phyloP scores from a whole-genome alignment of 176 grass and related monocot genomes.

The Chloris gayana region DNA sequence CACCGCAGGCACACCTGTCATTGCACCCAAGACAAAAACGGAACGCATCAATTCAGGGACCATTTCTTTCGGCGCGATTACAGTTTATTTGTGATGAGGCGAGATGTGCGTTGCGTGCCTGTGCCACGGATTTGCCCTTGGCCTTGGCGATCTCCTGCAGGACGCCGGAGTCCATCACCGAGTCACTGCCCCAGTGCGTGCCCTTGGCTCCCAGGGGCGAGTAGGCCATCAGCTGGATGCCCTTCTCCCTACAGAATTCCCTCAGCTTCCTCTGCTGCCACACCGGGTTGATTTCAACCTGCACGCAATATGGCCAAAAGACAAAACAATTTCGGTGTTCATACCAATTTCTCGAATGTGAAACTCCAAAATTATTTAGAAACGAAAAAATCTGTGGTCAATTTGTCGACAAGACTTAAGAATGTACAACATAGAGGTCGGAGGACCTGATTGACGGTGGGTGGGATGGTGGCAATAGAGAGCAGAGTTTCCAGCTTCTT shows the following conservation, averaged over 20 bases:
- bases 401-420: not conserved
- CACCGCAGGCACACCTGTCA: slow-evolving; percentile 64
- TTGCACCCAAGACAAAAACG: not conserved
- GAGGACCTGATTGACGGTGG: slow-evolving; percentile 53
- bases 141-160: slow-evolving; percentile 58
- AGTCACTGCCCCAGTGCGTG: slow-evolving; percentile 66
- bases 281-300: slow-evolving; percentile 78
- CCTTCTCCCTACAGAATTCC: slow-evolving; percentile 58
- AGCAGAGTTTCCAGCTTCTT: slow-evolving; percentile 54
- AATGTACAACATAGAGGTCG: not conserved
- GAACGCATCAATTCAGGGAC: not conserved
- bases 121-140: slow-evolving; percentile 58
- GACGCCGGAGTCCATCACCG: slow-evolving; percentile 53
- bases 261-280: slow-evolving; percentile 82
- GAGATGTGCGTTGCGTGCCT: slow-evolving; percentile 26
- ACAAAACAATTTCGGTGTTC: not conserved
- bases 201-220: slow-evolving; percentile 72
- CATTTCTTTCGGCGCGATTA: not conserved
- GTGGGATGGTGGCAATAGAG: slow-evolving; percentile 50
- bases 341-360: not conserved
- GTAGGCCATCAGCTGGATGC: slow-evolving; percentile 74
- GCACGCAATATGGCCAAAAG: not conserved
- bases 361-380: not conserved
- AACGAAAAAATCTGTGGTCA: not conserved
- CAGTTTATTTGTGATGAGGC: not conserved